These are phyloP conservation scores for Podila horticola DNA, from an alignment of 192 early-diverging fungal species.

Conservation along the genomic window DNA sequence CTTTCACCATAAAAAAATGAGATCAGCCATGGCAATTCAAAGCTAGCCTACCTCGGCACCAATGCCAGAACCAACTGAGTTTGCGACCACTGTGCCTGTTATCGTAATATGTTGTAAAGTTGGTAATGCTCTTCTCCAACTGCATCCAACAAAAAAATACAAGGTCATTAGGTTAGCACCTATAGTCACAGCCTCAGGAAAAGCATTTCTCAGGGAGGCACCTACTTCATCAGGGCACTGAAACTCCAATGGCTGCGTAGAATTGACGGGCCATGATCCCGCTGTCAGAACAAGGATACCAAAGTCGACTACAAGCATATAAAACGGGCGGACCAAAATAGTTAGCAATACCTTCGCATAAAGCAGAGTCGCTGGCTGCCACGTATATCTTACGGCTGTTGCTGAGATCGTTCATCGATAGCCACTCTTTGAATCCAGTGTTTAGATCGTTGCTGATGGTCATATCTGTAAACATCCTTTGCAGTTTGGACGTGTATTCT, in stretches of 20 bases:
- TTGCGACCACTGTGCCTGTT: slow-evolving; percentile 78
- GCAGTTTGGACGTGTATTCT: slow-evolving; percentile 87
- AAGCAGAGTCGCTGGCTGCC: neutral
- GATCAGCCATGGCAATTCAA: neutral
- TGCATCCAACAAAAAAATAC: slow-evolving; percentile 18
- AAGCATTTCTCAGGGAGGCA: neutral
- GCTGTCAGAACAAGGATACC: slow-evolving; percentile 79
- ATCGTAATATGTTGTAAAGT: slow-evolving; percentile 80
- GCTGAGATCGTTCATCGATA: slow-evolving; percentile 50
- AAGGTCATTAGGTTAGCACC: neutral
- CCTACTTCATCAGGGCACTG: slow-evolving; percentile 86
- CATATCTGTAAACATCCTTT: slow-evolving; percentile 91
- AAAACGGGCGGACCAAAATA: neutral
- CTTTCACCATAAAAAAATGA: neutral
- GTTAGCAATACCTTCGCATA: too few relatives aligned
- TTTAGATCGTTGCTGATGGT: slow-evolving; percentile 77
- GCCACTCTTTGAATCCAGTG: slow-evolving; percentile 57
- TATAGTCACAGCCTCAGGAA: neutral
- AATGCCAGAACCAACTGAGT: slow-evolving; percentile 85
- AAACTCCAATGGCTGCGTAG: slow-evolving; percentile 73
- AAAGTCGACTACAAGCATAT: slow-evolving; percentile 66
- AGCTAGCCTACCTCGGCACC: slow-evolving; percentile 69
- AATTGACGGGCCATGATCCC: slow-evolving; percentile 85
- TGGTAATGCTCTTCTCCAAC: slow-evolving; percentile 73
- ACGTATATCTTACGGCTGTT: slow-evolving; percentile 59